These are phyloP conservation scores for Obba rivulosa DNA, from an alignment of 768 basidiomycete species.

Conservation along the genomic window DNA sequence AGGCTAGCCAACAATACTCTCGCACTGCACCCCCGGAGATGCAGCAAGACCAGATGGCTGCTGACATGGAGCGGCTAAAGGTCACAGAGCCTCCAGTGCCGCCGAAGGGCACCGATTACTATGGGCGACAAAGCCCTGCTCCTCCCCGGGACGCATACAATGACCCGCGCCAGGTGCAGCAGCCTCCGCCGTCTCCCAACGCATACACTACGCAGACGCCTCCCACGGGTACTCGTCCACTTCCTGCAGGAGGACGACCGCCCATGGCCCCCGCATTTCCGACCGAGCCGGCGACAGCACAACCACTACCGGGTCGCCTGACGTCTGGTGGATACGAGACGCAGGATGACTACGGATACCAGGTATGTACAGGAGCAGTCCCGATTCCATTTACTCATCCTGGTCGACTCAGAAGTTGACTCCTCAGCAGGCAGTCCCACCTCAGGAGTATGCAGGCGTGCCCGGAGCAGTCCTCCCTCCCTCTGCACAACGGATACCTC, in stretches of 20 bases:
- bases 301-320: slow-evolving; percentile 21
- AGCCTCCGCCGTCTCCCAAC: slow-evolving; percentile 4
- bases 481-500: slow-evolving; percentile 14
- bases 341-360: slow-evolving; percentile 32
- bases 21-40: slow-evolving; percentile 23
- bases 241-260: slow-evolving; percentile 38
- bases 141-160: neutral
- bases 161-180: slow-evolving; percentile 11
- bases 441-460: slow-evolving; percentile 1
- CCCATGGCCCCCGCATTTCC: slow-evolving; percentile 43
- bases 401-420: slow-evolving; percentile 18
- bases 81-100: slow-evolving; percentile 10
- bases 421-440: slow-evolving; percentile 26
- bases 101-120: slow-evolving; percentile 10
- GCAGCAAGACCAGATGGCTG: slow-evolving; percentile 15
- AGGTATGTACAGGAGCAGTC: slow-evolving; percentile 20
- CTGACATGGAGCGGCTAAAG: slow-evolving; percentile 21
- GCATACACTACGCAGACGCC: slow-evolving; percentile 13
- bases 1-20: slow-evolving; percentile 25
- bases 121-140: slow-evolving; percentile 10
- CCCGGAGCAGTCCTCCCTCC: slow-evolving; percentile 5
- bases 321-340: slow-evolving; percentile 33
- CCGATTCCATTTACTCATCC: slow-evolving; percentile 7
- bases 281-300: slow-evolving; percentile 29
- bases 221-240: slow-evolving; percentile 24